These are phyloP conservation scores for Santalum album DNA, from an alignment of 164 flowering plant species.

Conservation along the genomic window DNA sequence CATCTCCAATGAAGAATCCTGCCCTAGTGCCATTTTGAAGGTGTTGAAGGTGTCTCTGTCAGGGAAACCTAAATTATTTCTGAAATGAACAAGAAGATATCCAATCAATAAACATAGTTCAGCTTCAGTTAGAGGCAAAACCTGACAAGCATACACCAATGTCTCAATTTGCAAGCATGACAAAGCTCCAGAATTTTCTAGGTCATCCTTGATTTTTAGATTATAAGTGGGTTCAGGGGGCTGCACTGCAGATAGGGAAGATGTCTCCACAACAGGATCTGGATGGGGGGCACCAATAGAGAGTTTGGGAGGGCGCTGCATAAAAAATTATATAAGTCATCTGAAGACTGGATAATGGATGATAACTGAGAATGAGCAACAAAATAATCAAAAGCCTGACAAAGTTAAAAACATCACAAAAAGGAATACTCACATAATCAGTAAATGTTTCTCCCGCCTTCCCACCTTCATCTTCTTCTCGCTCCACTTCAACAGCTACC, in stretches of 20 bases:
- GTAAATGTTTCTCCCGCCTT: conserved; percentile 83
- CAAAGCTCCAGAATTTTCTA: conserved; percentile 59
- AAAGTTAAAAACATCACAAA: conserved; percentile 4
- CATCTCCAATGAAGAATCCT: conserved; percentile 96
- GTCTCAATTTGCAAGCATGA: conserved; percentile 98
- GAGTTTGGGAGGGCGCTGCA: conserved; percentile 84
- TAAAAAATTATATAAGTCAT: conserved; percentile 7
- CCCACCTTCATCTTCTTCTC: conserved; percentile 96
- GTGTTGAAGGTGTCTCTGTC: conserved; percentile 80
- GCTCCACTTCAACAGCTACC: conserved; percentile 91
- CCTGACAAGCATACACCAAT: conserved; percentile 92
- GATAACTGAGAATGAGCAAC: neutral
- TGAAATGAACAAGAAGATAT: neutral
- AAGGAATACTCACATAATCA: conserved; percentile 63
- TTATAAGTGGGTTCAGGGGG: conserved; percentile 97
- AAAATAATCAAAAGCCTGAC: neutral
- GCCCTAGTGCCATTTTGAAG: conserved; percentile 73
- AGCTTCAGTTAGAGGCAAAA: conserved; percentile 15
- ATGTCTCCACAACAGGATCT: conserved; percentile 92
- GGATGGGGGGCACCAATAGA: conserved; percentile 95
- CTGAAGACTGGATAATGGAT: neutral
- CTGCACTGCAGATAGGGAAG: conserved; percentile 90
- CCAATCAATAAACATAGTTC: conserved; percentile 1
- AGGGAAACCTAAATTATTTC: conserved; percentile 6
- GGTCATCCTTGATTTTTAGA: conserved; percentile 48